Conservation (phyloP, 179 eudicot genomes). For the Beta macrorhiza region DNA sequence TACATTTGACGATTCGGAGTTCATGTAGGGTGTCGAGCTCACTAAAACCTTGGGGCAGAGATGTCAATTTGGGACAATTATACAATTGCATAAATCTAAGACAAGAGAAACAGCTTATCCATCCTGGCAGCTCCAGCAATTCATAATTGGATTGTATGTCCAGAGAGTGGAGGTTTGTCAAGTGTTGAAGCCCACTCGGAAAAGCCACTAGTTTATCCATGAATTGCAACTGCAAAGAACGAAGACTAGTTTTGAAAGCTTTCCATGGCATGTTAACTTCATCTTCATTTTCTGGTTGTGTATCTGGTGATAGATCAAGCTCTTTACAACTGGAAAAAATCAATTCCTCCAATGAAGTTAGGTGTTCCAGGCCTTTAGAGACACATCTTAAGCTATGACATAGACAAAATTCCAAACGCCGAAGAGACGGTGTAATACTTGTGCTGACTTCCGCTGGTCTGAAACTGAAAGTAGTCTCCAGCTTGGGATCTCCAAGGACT, state of each 20-base stretch:
- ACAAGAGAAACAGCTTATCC: not conserved
- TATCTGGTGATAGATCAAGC: conserved; percentile 4
- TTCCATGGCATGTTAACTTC: conserved; percentile 25
- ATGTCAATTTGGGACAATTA: not conserved
- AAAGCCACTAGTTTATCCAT: no score
- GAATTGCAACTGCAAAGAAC: no score
- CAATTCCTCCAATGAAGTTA: conserved; percentile 21
- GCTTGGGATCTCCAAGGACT: not conserved
- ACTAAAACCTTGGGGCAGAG: not conserved
- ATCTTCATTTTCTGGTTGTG: no score
- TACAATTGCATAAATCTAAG: not conserved
- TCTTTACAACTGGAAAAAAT: not conserved
- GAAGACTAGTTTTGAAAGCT: not conserved
- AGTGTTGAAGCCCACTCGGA: no score
- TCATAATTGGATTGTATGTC: not conserved
- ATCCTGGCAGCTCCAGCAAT: not conserved
- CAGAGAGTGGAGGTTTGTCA: no score
- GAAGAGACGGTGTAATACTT: conserved; percentile 26
- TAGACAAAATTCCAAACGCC: not conserved
- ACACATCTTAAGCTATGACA: conserved; percentile 15
- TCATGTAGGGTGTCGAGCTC: no score
- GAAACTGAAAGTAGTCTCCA: conserved; percentile 16
- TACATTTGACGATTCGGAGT: no score
- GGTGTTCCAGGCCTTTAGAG: conserved; percentile 19
- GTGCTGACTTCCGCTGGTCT: conserved; percentile 17